These are phyloP conservation scores for Podaxis sp. DNA, from an alignment of 768 basidiomycete genomes.

Conservation along the genomic window DNA sequence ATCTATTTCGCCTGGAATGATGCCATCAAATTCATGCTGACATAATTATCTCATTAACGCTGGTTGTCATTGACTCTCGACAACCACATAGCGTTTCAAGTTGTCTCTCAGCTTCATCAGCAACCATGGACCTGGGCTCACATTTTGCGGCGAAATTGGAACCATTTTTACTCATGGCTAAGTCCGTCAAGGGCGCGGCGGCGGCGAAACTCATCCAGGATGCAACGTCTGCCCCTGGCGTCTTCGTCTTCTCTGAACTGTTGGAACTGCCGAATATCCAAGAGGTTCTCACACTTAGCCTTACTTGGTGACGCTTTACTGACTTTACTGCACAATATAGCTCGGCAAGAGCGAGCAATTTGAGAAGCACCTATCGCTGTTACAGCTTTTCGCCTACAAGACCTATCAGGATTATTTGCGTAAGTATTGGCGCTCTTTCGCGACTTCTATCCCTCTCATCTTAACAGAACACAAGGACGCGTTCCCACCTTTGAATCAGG, in stretches of 20 bases:
- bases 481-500: conserved; percentile 65
- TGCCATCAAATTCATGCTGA: neutral
- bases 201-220: conserved; percentile 88
- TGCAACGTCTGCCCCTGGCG: conserved; percentile 84
- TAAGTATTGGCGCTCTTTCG: conserved; percentile 29
- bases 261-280: conserved; percentile 80
- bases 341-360: conserved; percentile 66
- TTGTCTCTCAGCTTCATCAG: conserved; percentile 4
- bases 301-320: neutral
- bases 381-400: conserved; percentile 89
- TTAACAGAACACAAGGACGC: conserved; percentile 59
- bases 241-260: conserved; percentile 90
- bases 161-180: conserved; percentile 89
- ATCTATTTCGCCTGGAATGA: neutral
- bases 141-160: conserved; percentile 74
- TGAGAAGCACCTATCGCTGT: conserved; percentile 54
- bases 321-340: conserved; percentile 36
- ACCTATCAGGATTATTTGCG: conserved; percentile 83
- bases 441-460: conserved; percentile 13
- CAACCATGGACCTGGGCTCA: conserved; percentile 54
- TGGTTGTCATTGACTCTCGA: neutral
- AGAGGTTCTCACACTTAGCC: conserved; percentile 51
- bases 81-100: neutral
- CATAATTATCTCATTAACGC: conserved; percentile 1
- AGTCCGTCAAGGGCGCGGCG: conserved; percentile 88